Evolutionary conservation across 352 stramenopile genomes (phyloP).

Genomic region (Phytophthora fragariaefolia): DNA sequence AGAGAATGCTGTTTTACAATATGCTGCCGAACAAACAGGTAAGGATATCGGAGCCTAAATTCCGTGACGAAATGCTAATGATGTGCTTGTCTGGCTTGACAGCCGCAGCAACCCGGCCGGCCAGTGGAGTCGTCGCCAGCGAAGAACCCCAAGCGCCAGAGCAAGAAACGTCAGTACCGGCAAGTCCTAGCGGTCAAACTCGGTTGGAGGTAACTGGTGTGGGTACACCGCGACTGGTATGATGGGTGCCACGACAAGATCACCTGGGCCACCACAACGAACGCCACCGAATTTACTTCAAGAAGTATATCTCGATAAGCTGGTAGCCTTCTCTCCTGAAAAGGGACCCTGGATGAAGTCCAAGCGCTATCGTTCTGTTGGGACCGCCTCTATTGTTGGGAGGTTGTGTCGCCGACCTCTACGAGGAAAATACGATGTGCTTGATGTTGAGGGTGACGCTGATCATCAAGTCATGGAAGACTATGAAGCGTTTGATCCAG

Average conservation of each 20-base stretch:
- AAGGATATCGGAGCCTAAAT: too few species aligned
- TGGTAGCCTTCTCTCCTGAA: constrained; percentile 4
- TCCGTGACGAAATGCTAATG: too few species aligned
- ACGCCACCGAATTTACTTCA: constrained; percentile 2
- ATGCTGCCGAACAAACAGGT: not conserved
- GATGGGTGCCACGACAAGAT: not conserved
- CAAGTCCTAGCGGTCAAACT: too few species aligned
- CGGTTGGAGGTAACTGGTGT: too few species aligned
- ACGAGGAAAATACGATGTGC: not conserved
- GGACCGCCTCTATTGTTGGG: constrained; percentile 10
- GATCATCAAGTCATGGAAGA: not conserved
- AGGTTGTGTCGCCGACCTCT: constrained; percentile 1
- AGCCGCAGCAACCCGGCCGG: too few species aligned
- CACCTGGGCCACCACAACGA: not conserved
- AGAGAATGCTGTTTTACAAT: not conserved
- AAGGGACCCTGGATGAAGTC: constrained; percentile 14
- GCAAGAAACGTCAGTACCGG: too few species aligned
- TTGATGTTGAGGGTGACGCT: not conserved
- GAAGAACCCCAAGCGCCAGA: too few species aligned
- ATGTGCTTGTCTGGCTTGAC: too few species aligned
- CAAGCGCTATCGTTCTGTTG: constrained; percentile 5
- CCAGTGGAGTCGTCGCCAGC: too few species aligned
- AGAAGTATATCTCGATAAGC: constrained; percentile 6
- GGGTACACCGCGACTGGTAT: not conserved
- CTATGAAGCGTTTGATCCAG: not conserved